Evolutionary conservation across 2,329 filamentous ascomycete species (phyloP), one percentile per base, ranked within the genome.

Genomic region (Lasiodiplodia hormozganensis): DNA sequence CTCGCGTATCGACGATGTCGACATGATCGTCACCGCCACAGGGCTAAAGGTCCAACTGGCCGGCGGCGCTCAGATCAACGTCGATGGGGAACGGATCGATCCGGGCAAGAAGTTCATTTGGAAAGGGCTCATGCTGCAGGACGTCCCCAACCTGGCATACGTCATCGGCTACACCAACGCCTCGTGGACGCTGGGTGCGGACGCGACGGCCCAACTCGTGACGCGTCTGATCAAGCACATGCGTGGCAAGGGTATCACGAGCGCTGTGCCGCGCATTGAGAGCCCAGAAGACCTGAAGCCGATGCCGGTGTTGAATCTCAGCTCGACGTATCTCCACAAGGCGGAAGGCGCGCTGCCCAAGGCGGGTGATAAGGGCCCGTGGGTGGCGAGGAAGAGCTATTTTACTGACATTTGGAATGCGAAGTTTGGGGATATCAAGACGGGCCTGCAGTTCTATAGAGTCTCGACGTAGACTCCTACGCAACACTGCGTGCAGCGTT

Each of bases 1-100:
- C 34, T 73, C 79, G 57, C 80, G 79, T 70, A 74, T 91, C 0
- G 43, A 52, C 53, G 75, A 84, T 14, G 84, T 88, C 0, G 89
- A 91, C 72, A 83, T 88, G 68, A 89, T 92, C 71, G 80, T 91
- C 66, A 90, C 88, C 0, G 89, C 89, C 0, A 91, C 89, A 0
- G 89, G 89, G 0, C 81, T 90, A 2, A 84, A 84, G 65, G 76
- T 91, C 53, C 76, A 81, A 11, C 80, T 91, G 47, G 86, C 84
- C 0, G 88, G 88, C 28, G 81, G 82, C 23, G 83, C 87, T 38
- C 74, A 79, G 2, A 71, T 90, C 14, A 73, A 74, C 1, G 78
- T 90, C 7, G 85, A 90, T 69, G 85, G 84, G 6, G 70, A 79
- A 21, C 74, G 76, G 0, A 71, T 88, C 51, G 73, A 85, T 5